Evolutionary conservation across 108 stramenopile genomes (phyloP).

Genomic region (Cylindrotheca closterium): DNA sequence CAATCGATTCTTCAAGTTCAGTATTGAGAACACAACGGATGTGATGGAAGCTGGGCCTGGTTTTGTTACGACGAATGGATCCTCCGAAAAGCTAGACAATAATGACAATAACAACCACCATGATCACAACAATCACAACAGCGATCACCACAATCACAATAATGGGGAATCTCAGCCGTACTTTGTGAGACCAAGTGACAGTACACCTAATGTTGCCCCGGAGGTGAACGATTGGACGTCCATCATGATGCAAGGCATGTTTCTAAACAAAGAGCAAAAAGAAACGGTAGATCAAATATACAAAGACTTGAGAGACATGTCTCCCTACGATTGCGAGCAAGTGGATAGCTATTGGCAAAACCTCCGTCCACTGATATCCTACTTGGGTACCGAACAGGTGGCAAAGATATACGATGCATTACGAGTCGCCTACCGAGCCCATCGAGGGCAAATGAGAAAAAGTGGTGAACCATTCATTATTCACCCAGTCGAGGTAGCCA

Average conservation of each 20-base stretch:
- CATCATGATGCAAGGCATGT: conserved; percentile 49
- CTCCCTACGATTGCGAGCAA: conserved; percentile 51
- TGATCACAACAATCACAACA: too few species aligned
- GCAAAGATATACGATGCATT: conserved; percentile 72
- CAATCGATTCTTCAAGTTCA: not conserved
- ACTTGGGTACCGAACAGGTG: conserved; percentile 54
- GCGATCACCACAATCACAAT: not conserved
- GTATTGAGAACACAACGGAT: not conserved
- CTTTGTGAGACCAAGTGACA: not conserved
- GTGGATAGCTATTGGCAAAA: conserved; percentile 77
- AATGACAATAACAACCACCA: not conserved
- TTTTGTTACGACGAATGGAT: conserved; percentile 13
- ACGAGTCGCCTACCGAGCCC: conserved; percentile 82
- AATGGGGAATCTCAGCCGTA: not conserved
- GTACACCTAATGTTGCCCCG: conserved; percentile 31
- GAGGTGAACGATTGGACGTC: conserved; percentile 79
- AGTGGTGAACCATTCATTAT: conserved; percentile 93
- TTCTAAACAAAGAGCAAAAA: conserved; percentile 20
- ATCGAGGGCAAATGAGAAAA: conserved; percentile 88
- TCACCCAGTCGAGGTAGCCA: conserved; percentile 91
- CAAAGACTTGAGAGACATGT: conserved; percentile 62
- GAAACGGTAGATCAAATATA: conserved; percentile 43
- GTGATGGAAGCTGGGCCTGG: conserved; percentile 5
- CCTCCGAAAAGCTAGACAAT: conserved; percentile 12
- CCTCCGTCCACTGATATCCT: conserved; percentile 63